Evolutionary conservation across 169 alveolate genomes (phyloP).

Genomic region (Cryptosporidium sp.): DNA sequence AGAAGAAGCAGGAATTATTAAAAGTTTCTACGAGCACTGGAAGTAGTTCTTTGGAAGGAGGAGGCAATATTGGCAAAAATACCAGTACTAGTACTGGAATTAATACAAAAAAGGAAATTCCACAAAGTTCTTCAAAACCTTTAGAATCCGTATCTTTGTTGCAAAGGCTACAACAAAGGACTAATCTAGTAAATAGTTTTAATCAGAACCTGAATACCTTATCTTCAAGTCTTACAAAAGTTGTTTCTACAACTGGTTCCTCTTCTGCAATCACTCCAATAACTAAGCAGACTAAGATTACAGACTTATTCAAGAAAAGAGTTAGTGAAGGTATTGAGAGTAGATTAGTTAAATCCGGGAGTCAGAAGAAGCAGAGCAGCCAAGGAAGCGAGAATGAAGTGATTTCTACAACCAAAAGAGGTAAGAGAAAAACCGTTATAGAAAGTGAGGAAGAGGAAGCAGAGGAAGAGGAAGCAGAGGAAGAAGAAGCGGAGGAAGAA

Average conservation of each 20-base stretch:
- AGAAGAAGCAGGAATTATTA: not conserved
- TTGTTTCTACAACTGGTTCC: not conserved
- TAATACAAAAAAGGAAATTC: not conserved
- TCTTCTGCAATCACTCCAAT: not conserved
- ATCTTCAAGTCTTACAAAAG: not conserved
- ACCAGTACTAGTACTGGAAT: not conserved
- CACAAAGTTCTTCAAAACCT: not conserved
- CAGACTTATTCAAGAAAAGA: constrained; percentile 5
- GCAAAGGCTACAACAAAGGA: constrained; percentile 59
- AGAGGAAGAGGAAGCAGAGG: constrained; percentile 33
- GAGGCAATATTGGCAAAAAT: not conserved
- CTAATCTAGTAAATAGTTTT: not conserved
- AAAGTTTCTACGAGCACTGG: not conserved
- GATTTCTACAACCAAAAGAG: not conserved
- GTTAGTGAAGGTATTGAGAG: not conserved
- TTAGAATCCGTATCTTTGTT: constrained; percentile 47
- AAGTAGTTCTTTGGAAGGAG: not conserved
- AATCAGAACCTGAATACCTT: not conserved
- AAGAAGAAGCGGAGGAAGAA: constrained; percentile 6
- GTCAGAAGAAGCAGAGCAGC: not conserved
- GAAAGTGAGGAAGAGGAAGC: constrained; percentile 31
- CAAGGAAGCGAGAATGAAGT: not conserved
- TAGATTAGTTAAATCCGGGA: not conserved
- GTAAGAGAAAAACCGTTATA: not conserved
- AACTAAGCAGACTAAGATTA: constrained; percentile 40